Evolutionary conservation across 441 rosid species (phyloP), one percentile per base, ranked within the genome.

Genomic region (Manihot esculenta): DNA sequence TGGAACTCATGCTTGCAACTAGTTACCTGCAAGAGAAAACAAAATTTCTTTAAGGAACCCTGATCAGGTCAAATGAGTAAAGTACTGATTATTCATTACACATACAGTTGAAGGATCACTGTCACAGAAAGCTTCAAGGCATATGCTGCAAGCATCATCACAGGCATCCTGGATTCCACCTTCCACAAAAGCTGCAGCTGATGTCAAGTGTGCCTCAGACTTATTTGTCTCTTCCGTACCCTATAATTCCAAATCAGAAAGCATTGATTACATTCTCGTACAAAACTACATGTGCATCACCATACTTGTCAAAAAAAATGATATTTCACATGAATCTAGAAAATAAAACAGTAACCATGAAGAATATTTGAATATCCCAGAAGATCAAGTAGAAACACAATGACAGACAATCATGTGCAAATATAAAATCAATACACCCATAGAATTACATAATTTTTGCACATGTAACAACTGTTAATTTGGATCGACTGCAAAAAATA

Each of bases 131-230:
- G 67, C 84, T 79, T 94, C 99, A 54, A 92, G 97, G 78, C 99
- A 94, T 33, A 92, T 94, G 85, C 99, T 94, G 82, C 99, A 94
- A 47, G 97, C 84, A 74, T 94, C 97, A 73, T 94, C 99, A 80
- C 97, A 94, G 54, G 99, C 82, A 42, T 94, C 99, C 82, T 94
- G 99, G 45, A 94, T 83, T 70, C 99, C 97, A 0, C 99, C 97
- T 82, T 94, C 90, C 44, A 94, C 99, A 80, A 94, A 94, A n/a
- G 99, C 99, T 27, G 91, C 97, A 35, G 97, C 91, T 0, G 99
- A 92, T 35, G 89, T 88, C 86, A 88, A 62, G 75, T 89, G 93
- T 3, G 82, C 85, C 35, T 85, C 96, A 6, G 88, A 73, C 70
- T 79, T 80, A 71, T 69, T 45, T 42, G 76, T 74, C 69, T 85